A percentile compares a stretch with the other conserved stretches of the same genome.
Conservation (phyloP, 2,329 filamentous ascomycete genomes). For the Xylaria sp. region DNA sequence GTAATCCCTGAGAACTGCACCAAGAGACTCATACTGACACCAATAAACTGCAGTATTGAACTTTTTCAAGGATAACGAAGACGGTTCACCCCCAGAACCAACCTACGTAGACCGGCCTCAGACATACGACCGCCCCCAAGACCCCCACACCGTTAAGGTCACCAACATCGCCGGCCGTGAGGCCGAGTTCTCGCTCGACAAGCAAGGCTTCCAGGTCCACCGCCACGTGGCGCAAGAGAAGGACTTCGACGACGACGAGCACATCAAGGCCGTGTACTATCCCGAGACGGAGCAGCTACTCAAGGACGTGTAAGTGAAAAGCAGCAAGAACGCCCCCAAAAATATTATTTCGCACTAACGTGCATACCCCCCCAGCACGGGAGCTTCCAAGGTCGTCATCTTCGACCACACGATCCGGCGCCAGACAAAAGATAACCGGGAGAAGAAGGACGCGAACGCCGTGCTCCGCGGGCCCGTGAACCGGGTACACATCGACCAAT, state of each 20-base stretch:
- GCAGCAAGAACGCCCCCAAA: neutral
- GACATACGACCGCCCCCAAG: slow-evolving; percentile 42
- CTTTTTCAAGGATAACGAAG: slow-evolving; percentile 49
- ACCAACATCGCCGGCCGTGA: slow-evolving; percentile 47
- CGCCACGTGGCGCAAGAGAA: slow-evolving; percentile 42
- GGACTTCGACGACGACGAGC: slow-evolving; percentile 58
- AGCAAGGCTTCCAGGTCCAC: slow-evolving; percentile 47
- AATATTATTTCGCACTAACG: neutral
- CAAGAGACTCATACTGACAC: too few species aligned
- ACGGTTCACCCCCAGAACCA: slow-evolving; percentile 48
- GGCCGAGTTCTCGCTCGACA: slow-evolving; percentile 46
- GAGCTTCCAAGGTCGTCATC: slow-evolving; percentile 60
- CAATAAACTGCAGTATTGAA: slow-evolving; percentile 36
- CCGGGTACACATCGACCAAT: slow-evolving; percentile 64
- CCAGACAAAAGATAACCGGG: slow-evolving; percentile 53
- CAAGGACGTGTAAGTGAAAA: slow-evolving; percentile 60
- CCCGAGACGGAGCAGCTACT: slow-evolving; percentile 72
- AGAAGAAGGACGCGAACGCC: neutral
- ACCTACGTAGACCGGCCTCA: slow-evolving; percentile 44
- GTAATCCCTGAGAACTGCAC: too few species aligned
- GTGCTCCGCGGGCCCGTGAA: slow-evolving; percentile 52
- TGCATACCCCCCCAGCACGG: slow-evolving; percentile 57
- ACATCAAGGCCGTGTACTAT: slow-evolving; percentile 72
- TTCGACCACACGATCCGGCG: slow-evolving; percentile 66
- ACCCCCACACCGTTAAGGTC: slow-evolving; percentile 41